Evolutionary conservation across 2,329 filamentous ascomycete species (phyloP).

Genomic region (Penicillium sp.): DNA sequence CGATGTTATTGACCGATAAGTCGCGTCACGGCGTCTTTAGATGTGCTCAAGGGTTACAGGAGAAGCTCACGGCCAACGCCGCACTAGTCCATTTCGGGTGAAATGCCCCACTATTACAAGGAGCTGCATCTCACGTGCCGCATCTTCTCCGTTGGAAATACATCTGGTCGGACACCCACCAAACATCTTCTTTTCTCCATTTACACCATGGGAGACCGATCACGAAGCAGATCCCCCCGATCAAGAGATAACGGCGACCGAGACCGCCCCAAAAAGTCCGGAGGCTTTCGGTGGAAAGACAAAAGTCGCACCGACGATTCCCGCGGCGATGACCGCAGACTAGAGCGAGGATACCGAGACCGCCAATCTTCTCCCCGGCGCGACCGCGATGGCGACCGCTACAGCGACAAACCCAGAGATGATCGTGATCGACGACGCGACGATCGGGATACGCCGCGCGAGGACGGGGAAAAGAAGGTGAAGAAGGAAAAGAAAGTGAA

Average conservation of each 20-base stretch:
- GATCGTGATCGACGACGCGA: slow-evolving; percentile 30
- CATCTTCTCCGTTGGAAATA: slow-evolving; percentile 17
- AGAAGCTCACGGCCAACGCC: slow-evolving; percentile 16
- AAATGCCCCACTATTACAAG: neutral
- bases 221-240: slow-evolving; percentile 48
- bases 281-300: slow-evolving; percentile 53
- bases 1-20: neutral
- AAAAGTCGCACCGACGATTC: slow-evolving; percentile 53
- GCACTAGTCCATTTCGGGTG: slow-evolving; percentile 12
- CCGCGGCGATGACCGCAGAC: slow-evolving; percentile 47
- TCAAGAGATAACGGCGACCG: slow-evolving; percentile 37
- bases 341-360: slow-evolving; percentile 57
- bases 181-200: slow-evolving; percentile 11
- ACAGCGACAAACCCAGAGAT: slow-evolving; percentile 51
- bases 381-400: slow-evolving; percentile 39
- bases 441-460: slow-evolving; percentile 29
- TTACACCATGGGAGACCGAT: slow-evolving; percentile 36
- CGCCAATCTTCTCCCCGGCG: slow-evolving; percentile 38
- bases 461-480: slow-evolving; percentile 42
- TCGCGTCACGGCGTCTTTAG: slow-evolving; percentile 4
- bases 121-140: slow-evolving; percentile 26
- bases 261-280: slow-evolving; percentile 43
- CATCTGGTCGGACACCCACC: slow-evolving; percentile 24
- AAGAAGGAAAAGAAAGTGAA: slow-evolving; percentile 47
- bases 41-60: slow-evolving; percentile 1